These are phyloP conservation scores for Usnea hakonensis DNA, from an alignment of 495 filamentous ascomycete species.

Conservation along the genomic window DNA sequence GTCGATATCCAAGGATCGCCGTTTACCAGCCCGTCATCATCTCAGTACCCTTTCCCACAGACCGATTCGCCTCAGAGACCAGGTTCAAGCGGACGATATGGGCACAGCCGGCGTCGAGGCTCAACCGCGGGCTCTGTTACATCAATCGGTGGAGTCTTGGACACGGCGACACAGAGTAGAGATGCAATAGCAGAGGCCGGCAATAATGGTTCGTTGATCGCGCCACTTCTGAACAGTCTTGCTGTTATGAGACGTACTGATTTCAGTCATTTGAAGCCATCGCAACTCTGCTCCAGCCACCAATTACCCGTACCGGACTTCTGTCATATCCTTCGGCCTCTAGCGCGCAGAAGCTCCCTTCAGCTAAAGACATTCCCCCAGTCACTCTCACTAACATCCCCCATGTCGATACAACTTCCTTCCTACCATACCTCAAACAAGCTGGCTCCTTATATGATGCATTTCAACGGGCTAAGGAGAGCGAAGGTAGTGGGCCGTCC, in stretches of 20 bases:
- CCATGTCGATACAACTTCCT: slow-evolving; percentile 68
- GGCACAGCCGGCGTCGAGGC: slow-evolving; percentile 54
- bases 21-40: slow-evolving; percentile 44
- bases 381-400: slow-evolving; percentile 87
- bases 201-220: slow-evolving; percentile 72
- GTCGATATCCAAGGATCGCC: slow-evolving; percentile 56
- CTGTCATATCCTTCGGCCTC: slow-evolving; percentile 63
- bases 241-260: background rate
- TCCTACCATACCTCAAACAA: slow-evolving; percentile 75
- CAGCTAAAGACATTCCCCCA: slow-evolving; percentile 87
- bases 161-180: slow-evolving; percentile 50
- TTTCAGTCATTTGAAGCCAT: slow-evolving; percentile 52
- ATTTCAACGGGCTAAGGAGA: slow-evolving; percentile 66
- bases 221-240: background rate
- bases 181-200: slow-evolving; percentile 63
- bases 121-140: slow-evolving; percentile 83
- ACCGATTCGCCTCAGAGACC: slow-evolving; percentile 38
- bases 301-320: slow-evolving; percentile 81
- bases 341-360: slow-evolving; percentile 69
- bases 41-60: slow-evolving; percentile 52
- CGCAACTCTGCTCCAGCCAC: slow-evolving; percentile 83
- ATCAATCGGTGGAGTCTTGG: slow-evolving; percentile 69
- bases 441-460: slow-evolving; percentile 77
- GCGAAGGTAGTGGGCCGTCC: slow-evolving; percentile 48
- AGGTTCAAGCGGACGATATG: slow-evolving; percentile 34